phyloP scores from a whole-genome alignment of 805 yeast species.

The Metschnikowia proteae region DNA sequence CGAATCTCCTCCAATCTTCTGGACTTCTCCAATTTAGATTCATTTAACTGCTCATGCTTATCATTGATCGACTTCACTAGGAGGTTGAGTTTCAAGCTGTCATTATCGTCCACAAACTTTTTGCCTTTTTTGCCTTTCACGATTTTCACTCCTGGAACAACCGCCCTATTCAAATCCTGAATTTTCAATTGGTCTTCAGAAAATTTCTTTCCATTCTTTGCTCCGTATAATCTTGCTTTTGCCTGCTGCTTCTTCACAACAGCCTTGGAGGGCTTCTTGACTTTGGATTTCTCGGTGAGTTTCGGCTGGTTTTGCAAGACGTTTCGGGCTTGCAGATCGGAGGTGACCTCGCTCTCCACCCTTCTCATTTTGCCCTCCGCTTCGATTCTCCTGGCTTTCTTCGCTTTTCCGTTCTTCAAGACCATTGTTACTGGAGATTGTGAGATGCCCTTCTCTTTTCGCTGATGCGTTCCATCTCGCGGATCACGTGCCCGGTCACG shows the following conservation, averaged over 20 bases:
- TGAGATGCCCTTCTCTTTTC: constrained; percentile 9
- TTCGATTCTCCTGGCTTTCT: constrained; percentile 53
- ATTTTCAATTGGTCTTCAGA: constrained; percentile 76
- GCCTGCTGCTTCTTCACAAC: constrained; percentile 65
- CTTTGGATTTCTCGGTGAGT: constrained; percentile 54
- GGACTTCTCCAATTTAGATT: constrained; percentile 86
- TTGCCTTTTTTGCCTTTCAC: constrained; percentile 86
- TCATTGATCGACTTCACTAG: constrained; percentile 80
- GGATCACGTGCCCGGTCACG: not conserved
- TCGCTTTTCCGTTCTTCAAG: constrained; percentile 46
- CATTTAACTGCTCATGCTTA: constrained; percentile 70
- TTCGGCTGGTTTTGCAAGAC: constrained; percentile 56
- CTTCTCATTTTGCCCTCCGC: constrained; percentile 52
- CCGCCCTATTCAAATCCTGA: constrained; percentile 77
- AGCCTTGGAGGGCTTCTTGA: constrained; percentile 46
- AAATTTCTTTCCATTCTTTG: constrained; percentile 52
- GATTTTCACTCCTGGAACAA: constrained; percentile 76
- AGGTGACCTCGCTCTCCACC: constrained; percentile 61
- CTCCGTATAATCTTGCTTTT: constrained; percentile 63
- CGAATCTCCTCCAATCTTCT: constrained; percentile 86
- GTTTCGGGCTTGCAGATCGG: constrained; percentile 68
- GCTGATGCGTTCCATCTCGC: not conserved
- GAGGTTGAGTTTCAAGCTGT: constrained; percentile 58
- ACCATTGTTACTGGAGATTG: constrained; percentile 40
- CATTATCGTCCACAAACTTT: constrained; percentile 69